Base-by-base conservation (phyloP, 345 rosid genomes). In the Raphanus sativus region DNA sequence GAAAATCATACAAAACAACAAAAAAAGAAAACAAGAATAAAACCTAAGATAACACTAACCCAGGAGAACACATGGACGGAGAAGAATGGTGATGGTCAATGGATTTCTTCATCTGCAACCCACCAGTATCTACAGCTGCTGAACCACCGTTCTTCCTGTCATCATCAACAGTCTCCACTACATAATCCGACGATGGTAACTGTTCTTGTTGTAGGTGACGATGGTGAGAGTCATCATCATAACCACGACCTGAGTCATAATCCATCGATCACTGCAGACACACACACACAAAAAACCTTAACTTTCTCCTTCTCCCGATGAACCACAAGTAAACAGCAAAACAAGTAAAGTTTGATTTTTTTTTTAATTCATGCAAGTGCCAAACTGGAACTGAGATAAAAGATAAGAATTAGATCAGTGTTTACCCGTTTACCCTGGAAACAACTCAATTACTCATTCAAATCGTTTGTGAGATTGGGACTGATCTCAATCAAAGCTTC, bases 361-460 rank as follows among this genome's bases (percentile, higher is more conserved):
- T 13, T 26, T 28, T 28, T 28, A 6, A 33, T 36, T 67, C 34
- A 67, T 30, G 45, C 0, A 15, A 29, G 36, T 71, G 60, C 12
- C 24, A 8, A 25, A 70, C 2, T n/a, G 13, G n/a, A 56, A 68
- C 36, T 11, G 12, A 29, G 38, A 69, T 32, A 5, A 40, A 11
- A 36, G 2, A 65, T 6, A 40, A 2, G n/a, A 13, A 16, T 2
- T 30, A 11, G 28, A 26, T 21, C 1, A 17, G 40, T 33, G 9
- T 42, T 50, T 85, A 95, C 98, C 96, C 97, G 21, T 92, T 88
- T 8, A 97, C 97, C 74, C 84, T 92, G 33, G 93, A 71, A 5
- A 94, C 91, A 0, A 83, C 84, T 64, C 94, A 30, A 30, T 30
- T 3, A 2, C 29, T 21, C 21, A 21, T 21, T 21, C 21, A 30